Conservation (phyloP, 768 basidiomycete genomes). For the Austroboletus eburneus region DNA sequence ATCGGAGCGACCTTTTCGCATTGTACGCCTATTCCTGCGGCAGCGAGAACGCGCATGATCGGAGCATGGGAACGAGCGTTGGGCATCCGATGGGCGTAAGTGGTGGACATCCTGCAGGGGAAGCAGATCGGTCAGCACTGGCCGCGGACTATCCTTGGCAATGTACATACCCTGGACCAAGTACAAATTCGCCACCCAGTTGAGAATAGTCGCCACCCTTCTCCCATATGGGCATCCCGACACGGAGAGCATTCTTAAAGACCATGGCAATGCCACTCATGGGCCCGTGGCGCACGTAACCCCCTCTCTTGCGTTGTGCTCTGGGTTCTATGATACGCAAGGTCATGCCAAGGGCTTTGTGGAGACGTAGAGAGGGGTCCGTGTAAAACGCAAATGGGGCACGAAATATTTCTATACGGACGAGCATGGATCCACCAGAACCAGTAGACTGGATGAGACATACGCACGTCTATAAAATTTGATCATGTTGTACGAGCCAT, state of each 20-base stretch:
- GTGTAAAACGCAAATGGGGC: conserved; percentile 75
- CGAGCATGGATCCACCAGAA: neutral
- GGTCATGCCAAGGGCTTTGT: conserved; percentile 76
- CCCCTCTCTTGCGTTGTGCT: conserved; percentile 41
- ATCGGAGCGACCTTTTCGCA: conserved; percentile 18
- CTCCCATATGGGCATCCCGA: conserved; percentile 80
- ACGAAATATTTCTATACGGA: conserved; percentile 57
- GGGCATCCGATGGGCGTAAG: conserved; percentile 84
- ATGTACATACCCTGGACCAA: conserved; percentile 55
- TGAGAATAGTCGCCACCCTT: conserved; percentile 73
- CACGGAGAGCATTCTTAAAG: conserved; percentile 61
- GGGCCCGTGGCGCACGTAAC: conserved; percentile 63
- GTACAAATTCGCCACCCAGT: conserved; percentile 86
- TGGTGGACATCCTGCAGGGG: conserved; percentile 50
- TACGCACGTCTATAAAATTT: conserved; percentile 62
- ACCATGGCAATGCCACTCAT: conserved; percentile 73
- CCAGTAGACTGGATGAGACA: neutral
- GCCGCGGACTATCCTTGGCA: conserved; percentile 16
- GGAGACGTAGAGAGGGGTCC: conserved; percentile 66
- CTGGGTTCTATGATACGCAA: conserved; percentile 41
- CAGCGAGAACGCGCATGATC: conserved; percentile 61
- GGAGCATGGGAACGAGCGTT: conserved; percentile 70
- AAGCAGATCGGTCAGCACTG: neutral
- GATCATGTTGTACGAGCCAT: conserved; percentile 75
- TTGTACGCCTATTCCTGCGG: conserved; percentile 45